phyloP scores from a whole-genome alignment of 768 basidiomycete genomes.

The Leccinum pellstonianum region DNA sequence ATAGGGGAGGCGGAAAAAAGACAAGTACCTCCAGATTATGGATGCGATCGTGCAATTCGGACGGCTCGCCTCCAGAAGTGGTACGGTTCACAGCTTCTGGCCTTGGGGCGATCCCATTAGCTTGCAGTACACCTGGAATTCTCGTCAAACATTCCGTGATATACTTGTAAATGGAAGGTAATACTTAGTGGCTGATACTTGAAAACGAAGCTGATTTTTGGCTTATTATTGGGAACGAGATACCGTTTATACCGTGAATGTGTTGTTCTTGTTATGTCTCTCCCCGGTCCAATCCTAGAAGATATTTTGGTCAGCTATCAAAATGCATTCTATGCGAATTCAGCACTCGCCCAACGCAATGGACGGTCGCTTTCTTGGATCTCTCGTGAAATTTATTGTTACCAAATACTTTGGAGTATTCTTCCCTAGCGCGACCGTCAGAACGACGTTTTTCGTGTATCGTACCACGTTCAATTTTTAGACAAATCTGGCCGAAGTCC shows the following conservation, averaged over 20 bases:
- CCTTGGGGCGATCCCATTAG: constrained; percentile 19
- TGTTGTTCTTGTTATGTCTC: accelerated
- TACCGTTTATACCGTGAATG: accelerated
- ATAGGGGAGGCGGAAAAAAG: background rate
- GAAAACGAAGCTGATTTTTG: constrained; percentile 18
- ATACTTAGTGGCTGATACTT: constrained; percentile 19
- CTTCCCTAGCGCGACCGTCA: too few relatives aligned
- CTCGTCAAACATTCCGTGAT: background rate
- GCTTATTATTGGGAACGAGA: constrained; percentile 6
- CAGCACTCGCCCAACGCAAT: constrained; percentile 18
- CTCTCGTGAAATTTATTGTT: constrained; percentile 20
- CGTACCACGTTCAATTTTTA: constrained; percentile 7
- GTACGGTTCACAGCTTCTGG: background rate
- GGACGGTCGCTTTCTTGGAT: constrained; percentile 22
- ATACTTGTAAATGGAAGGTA: background rate
- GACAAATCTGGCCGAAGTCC: constrained; percentile 16
- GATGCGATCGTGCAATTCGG: constrained; percentile 1
- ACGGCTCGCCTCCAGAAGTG: background rate
- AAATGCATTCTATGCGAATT: background rate
- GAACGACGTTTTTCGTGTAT: background rate
- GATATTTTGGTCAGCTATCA: background rate
- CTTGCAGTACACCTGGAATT: constrained; percentile 17
- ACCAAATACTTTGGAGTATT: too few relatives aligned
- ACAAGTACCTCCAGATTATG: constrained; percentile 7
- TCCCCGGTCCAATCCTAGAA: constrained; percentile 15